Evolutionary conservation across 2,329 filamentous ascomycete genomes (phyloP), one percentile per base, ranked within the genome.

Genomic region (Stemphylium lycopersici): DNA sequence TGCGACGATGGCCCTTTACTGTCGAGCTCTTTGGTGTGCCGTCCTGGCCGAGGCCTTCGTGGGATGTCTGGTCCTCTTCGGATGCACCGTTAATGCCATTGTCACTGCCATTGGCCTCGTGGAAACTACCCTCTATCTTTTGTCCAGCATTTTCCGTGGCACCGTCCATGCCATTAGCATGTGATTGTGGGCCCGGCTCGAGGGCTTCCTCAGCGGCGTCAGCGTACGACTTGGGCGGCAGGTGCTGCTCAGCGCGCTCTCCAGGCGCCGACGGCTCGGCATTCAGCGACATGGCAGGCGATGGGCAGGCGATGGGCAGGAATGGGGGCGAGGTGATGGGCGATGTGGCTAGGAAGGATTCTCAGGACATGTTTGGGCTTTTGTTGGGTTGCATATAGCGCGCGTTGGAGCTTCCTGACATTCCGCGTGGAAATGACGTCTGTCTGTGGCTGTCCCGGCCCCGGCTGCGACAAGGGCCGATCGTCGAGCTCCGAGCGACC

Each of bases 151-250:
- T 46, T 37, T 63, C 55, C 15, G 43, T 48, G 22, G 58, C 54
- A 52, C 55, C 61, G 33, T 68, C 59, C 18, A 44, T 55, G 45
- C 50, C 40, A 29, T 61, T 62, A 24, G 41, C 63, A 62, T 70
- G 66, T 62, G 65, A 66, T 56, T 62, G 57, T 40, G 59, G 55
- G 48, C 66, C 52, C 39, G 68, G 55, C 46, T 69, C 48, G 24
- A 72, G 56, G 50, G 65, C 70, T 53, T 74, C 65, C 58, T 75
- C 67, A 53, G 73, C 73, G 29, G 77, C 77, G 56, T 77, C 77
- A 31, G 75, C 76, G 62, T 77, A 80, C 42, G 75, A 77, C 62
- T 79, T 80, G 55, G 75, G 75, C 15, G 74, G 63, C 31, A 79
- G 71, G 32, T 74, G 54, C 15, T 75, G 70, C 34, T 72, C 66